Evolutionary conservation across 495 filamentous ascomycete species (phyloP).

Genomic region (Penicillium steckii): DNA sequence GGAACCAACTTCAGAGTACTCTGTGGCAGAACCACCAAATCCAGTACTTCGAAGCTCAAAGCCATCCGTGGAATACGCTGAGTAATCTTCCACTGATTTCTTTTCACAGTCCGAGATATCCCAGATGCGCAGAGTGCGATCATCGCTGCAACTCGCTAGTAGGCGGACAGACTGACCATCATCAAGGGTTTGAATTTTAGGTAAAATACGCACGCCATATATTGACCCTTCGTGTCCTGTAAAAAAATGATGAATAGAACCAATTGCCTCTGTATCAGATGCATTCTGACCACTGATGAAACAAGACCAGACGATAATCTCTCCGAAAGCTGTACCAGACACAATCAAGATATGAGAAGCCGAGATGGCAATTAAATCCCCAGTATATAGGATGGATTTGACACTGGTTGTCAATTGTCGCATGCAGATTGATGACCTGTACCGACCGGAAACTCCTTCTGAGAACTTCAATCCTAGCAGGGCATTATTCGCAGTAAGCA

Average conservation of each 20-base stretch:
- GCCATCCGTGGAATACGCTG: constrained; percentile 44
- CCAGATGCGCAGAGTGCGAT: constrained; percentile 89
- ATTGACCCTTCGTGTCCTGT: constrained; percentile 92
- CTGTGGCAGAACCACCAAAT: constrained; percentile 28
- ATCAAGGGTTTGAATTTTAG: constrained; percentile 42
- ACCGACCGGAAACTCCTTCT: constrained; percentile 13
- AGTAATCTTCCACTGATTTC: constrained; percentile 28
- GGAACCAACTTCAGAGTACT: constrained; percentile 19
- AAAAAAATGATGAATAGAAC: constrained; percentile 66
- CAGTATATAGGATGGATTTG: constrained; percentile 84
- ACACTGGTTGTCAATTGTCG: constrained; percentile 62
- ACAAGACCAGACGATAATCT: constrained; percentile 88
- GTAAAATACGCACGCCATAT: constrained; percentile 81
- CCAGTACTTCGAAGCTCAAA: constrained; percentile 45
- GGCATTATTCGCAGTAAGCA: constrained; percentile 87
- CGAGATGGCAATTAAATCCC: constrained; percentile 63
- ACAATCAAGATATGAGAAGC: constrained; percentile 65
- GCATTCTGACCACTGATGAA: constrained; percentile 22
- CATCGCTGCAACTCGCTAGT: constrained; percentile 91
- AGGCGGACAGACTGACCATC: constrained; percentile 47
- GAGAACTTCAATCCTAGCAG: constrained; percentile 46
- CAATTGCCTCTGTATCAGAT: constrained; percentile 13
- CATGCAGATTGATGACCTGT: constrained; percentile 28
- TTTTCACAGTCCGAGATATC: constrained; percentile 60
- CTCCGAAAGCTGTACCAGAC: constrained; percentile 89